A percentile compares a stretch with the other conserved stretches of the same genome.
These are phyloP conservation scores for Miamiensis avidus DNA, from an alignment of 169 alveolate genomes.

Conservation along the genomic window DNA sequence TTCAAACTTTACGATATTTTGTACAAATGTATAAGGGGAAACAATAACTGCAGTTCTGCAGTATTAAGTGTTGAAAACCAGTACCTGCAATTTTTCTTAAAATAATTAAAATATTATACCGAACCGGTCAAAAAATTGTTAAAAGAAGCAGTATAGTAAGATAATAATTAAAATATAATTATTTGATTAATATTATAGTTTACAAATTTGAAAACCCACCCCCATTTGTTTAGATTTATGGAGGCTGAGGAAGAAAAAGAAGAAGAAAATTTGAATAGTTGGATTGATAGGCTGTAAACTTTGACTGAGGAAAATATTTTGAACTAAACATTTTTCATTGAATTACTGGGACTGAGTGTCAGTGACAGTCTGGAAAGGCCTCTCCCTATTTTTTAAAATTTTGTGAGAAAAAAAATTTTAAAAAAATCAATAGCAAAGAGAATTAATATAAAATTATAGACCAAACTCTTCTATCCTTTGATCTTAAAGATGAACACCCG, in stretches of 20 bases:
- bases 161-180: too few relatives aligned
- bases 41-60: not conserved
- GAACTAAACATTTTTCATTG: conserved; percentile 37
- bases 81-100: not conserved
- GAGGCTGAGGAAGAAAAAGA: conserved; percentile 19
- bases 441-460: too few relatives aligned
- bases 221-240: too few relatives aligned
- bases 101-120: not conserved
- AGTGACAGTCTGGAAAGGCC: conserved; percentile 40
- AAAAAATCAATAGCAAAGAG: not conserved
- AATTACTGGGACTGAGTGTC: conserved; percentile 30
- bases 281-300: conserved; percentile 27
- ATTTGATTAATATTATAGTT: too few relatives aligned
- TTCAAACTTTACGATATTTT: too few relatives aligned
- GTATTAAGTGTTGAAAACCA: not conserved
- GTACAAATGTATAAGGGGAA: not conserved
- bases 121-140: not conserved
- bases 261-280: conserved; percentile 21
- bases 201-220: too few relatives aligned
- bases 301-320: conserved; percentile 27
- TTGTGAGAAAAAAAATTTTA: conserved; percentile 26
- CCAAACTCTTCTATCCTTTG: not conserved
- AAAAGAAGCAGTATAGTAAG: not conserved
- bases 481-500: not conserved
- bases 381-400: conserved; percentile 16